phyloP scores from a whole-genome alignment of 2,329 filamentous ascomycete genomes.

The Ascochyta fabae region DNA sequence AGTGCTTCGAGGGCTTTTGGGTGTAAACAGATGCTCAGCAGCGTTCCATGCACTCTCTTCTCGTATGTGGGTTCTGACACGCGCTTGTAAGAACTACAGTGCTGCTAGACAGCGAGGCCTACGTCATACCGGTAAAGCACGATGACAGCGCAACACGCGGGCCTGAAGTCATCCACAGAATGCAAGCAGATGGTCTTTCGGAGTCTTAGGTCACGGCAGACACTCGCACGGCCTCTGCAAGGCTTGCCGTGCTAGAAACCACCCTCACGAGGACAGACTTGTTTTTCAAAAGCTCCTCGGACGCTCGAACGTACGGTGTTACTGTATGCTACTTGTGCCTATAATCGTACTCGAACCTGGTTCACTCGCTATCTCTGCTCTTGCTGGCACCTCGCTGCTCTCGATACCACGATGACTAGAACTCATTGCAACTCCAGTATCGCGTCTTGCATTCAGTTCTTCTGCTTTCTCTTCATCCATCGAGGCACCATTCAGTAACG shows the following conservation, averaged over 20 bases:
- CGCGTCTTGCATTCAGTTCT: constrained; percentile 9
- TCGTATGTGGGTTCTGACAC: constrained; percentile 8
- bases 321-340: not conserved
- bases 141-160: constrained; percentile 3
- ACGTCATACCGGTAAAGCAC: constrained; percentile 22
- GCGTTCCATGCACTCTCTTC: not conserved
- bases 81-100: constrained; percentile 11
- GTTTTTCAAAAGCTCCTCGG: not conserved
- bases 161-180: not conserved
- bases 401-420: not conserved
- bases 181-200: not conserved
- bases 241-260: too few species aligned
- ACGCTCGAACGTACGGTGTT: not conserved
- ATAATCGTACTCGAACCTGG: not conserved
- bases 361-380: not conserved
- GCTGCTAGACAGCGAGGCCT: constrained; percentile 13
- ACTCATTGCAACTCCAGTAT: constrained; percentile 14
- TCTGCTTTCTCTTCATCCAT: constrained; percentile 17
- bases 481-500: constrained; percentile 7
- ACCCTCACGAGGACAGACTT: too few species aligned
- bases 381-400: not conserved
- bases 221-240: not conserved
- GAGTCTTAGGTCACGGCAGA: not conserved
- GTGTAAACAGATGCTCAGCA: not conserved
- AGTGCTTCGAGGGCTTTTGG: not conserved